Evolutionary conservation across 257 asterid species (phyloP).

Genomic region (Haberlea rhodopensis): DNA sequence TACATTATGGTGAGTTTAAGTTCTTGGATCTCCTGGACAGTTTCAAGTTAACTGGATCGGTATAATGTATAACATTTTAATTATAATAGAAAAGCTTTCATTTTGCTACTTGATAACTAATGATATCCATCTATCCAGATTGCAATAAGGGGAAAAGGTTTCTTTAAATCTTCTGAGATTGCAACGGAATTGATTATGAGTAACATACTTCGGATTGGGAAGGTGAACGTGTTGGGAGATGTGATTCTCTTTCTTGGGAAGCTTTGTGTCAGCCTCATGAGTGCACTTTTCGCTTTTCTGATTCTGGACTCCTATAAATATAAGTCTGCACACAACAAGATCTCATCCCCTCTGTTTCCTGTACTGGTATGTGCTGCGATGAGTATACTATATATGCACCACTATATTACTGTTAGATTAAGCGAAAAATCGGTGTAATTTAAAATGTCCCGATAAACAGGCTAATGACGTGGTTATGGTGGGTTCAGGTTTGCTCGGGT

Average conservation of each 20-base stretch:
- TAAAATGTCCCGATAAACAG: background rate
- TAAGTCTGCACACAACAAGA: conserved; percentile 78
- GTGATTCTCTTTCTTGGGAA: conserved; percentile 93
- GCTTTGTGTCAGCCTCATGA: conserved; percentile 84
- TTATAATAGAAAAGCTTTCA: too few relatives aligned
- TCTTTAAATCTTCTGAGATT: conserved; percentile 82
- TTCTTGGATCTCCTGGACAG: background rate
- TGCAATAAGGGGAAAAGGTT: conserved; percentile 90
- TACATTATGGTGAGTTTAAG: conserved; percentile 78
- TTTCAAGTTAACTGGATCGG: too few relatives aligned
- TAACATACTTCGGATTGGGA: conserved; percentile 86
- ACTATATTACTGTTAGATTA: background rate
- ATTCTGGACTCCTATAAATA: conserved; percentile 81
- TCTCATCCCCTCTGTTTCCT: conserved; percentile 90
- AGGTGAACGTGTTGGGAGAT: conserved; percentile 88
- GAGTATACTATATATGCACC: background rate
- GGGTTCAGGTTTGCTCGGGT: conserved; percentile 75
- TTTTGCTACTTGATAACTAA: background rate
- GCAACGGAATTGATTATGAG: conserved; percentile 92
- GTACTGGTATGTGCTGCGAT: conserved; percentile 63
- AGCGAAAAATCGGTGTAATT: background rate
- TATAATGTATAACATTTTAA: background rate
- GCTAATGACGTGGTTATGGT: background rate
- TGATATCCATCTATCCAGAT: conserved; percentile 42
- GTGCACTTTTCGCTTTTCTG: conserved; percentile 86